These are phyloP conservation scores for Xylaria sp. DNA, from an alignment of 2,329 filamentous ascomycete species.

Conservation along the genomic window DNA sequence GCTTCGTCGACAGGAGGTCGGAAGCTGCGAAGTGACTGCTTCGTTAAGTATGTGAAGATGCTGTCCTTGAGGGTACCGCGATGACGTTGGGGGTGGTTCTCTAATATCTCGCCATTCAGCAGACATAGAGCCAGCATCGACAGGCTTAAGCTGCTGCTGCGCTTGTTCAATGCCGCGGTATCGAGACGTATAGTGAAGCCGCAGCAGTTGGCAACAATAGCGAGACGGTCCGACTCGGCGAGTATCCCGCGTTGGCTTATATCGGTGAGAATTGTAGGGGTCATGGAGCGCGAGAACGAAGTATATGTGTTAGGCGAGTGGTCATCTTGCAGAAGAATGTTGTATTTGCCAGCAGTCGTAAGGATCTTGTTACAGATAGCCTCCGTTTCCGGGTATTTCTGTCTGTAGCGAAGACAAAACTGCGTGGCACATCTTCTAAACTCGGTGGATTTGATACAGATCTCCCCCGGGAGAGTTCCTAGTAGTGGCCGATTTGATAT, in stretches of 20 bases:
- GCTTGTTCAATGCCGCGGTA: slow-evolving; percentile 39
- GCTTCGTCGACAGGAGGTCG: slow-evolving; percentile 43
- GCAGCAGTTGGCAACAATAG: slow-evolving; percentile 48
- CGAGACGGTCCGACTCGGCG: slow-evolving; percentile 47
- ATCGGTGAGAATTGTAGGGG: slow-evolving; percentile 46
- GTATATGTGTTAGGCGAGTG: slow-evolving; percentile 21
- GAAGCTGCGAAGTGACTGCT: slow-evolving; percentile 46
- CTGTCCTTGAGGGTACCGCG: slow-evolving; percentile 41
- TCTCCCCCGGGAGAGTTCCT: slow-evolving; percentile 42
- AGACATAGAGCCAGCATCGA: slow-evolving; percentile 46
- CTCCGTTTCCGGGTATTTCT: slow-evolving; percentile 34
- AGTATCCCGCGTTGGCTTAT: slow-evolving; percentile 43
- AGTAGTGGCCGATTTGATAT: slow-evolving; percentile 37
- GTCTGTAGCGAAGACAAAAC: slow-evolving; percentile 46
- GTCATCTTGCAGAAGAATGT: slow-evolving; percentile 45
- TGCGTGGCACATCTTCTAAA: slow-evolving; percentile 44
- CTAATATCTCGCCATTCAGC: slow-evolving; percentile 49
- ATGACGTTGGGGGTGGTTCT: slow-evolving; percentile 41
- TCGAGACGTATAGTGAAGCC: slow-evolving; percentile 45
- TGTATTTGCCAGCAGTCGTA: slow-evolving; percentile 45
- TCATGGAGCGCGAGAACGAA: slow-evolving; percentile 47
- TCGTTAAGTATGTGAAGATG: slow-evolving; percentile 43
- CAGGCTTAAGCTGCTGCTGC: slow-evolving; percentile 44
- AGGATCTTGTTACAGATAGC: slow-evolving; percentile 45
- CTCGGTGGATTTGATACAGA: slow-evolving; percentile 45